Percentiles rank a stretch among this genome's conserved stretches.
These are phyloP conservation scores for Grammothele lineata DNA, from an alignment of 768 basidiomycete genomes.

Conservation along the genomic window DNA sequence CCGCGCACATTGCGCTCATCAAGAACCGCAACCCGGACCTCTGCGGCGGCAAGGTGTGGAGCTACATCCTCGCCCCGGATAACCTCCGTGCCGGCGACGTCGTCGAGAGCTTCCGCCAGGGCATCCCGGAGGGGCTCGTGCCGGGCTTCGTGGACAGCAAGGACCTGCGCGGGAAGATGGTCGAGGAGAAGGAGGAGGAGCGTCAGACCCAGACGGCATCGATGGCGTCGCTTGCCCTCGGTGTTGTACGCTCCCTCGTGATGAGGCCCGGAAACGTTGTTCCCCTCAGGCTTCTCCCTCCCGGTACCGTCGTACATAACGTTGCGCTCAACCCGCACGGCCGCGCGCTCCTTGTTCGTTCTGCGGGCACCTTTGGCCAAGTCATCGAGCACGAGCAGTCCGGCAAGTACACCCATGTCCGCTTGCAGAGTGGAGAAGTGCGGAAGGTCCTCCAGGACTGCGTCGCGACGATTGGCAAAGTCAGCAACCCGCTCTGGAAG, in stretches of 20 bases:
- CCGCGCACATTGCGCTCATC: constrained; percentile 91
- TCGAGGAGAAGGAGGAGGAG: constrained; percentile 17
- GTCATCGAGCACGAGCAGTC: constrained; percentile 73
- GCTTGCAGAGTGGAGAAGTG: constrained; percentile 90
- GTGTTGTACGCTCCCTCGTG: constrained; percentile 78
- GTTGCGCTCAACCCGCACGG: constrained; percentile 74
- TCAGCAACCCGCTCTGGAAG: constrained; percentile 91
- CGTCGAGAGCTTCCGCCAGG: constrained; percentile 80
- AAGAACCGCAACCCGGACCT: constrained; percentile 52
- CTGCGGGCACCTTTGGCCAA: constrained; percentile 84
- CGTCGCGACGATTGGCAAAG: constrained; percentile 85
- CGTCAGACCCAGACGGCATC: constrained; percentile 22
- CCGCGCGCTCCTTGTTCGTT: constrained; percentile 78
- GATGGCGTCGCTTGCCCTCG: constrained; percentile 60
- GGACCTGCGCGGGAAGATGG: constrained; percentile 21
- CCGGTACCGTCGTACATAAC: constrained; percentile 87
- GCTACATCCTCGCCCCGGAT: constrained; percentile 91
- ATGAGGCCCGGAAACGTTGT: constrained; percentile 92
- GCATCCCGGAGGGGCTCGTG: constrained; percentile 74
- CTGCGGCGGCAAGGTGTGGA: constrained; percentile 60
- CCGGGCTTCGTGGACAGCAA: constrained; percentile 36
- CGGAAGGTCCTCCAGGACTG: constrained; percentile 78
- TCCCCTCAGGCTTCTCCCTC: constrained; percentile 85
- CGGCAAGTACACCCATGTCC: constrained; percentile 75
- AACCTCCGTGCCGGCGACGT: constrained; percentile 84